Evolutionary conservation across 345 rosid species (phyloP).

Genomic region (Ceriops zippeliana): DNA sequence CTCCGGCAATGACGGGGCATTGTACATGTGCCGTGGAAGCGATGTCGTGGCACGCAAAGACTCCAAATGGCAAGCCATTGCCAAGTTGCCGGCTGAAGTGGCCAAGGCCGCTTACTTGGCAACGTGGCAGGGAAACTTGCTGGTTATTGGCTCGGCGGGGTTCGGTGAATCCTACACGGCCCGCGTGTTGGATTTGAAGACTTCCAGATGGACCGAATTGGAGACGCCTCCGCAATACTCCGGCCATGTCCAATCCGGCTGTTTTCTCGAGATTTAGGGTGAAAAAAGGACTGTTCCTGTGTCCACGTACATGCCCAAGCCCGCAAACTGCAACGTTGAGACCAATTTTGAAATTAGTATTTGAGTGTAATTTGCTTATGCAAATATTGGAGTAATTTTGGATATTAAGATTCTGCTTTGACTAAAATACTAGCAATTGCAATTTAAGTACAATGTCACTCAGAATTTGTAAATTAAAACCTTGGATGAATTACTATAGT

Average conservation of each 20-base stretch:
- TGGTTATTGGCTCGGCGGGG: constrained; percentile 53
- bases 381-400: no score
- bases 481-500: no score
- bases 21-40: constrained; percentile 45
- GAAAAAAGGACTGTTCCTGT: no score
- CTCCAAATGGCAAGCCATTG: constrained; percentile 42
- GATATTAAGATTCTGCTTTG: no score
- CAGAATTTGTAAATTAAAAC: no score
- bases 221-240: constrained; percentile 29
- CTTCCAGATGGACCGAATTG: constrained; percentile 41
- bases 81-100: constrained; percentile 54
- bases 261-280: constrained; percentile 47
- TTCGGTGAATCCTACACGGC: constrained; percentile 34
- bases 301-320: no score
- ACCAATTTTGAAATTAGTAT: no score
- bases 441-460: no score
- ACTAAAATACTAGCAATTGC: no score
- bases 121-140: constrained; percentile 38
- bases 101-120: constrained; percentile 30
- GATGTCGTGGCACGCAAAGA: constrained; percentile 27
- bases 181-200: constrained; percentile 34
- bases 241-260: constrained; percentile 66
- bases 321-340: no score
- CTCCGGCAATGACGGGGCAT: constrained; percentile 13
- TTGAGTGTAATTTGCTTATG: no score